Conservation (phyloP, 2,329 filamentous ascomycete genomes). For the Didymella glomerata region DNA sequence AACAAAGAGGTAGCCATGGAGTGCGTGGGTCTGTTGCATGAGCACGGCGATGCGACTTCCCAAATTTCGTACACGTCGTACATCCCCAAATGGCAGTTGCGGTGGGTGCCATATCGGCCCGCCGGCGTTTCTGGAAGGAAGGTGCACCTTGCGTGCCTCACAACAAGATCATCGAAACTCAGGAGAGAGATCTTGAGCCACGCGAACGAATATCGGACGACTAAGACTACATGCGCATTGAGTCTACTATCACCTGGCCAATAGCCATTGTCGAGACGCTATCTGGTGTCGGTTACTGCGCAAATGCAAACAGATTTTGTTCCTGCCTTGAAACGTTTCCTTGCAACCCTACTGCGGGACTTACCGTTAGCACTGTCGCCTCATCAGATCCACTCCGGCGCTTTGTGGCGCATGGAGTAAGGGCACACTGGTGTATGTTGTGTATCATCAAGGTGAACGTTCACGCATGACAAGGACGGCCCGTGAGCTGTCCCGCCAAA, state of each 20-base stretch:
- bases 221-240: too few species aligned
- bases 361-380: conserved; percentile 1
- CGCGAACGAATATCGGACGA: not conserved
- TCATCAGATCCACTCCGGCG: conserved; percentile 5
- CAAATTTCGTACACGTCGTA: conserved; percentile 18
- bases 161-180: not conserved
- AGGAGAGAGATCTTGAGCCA: not conserved
- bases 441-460: not conserved
- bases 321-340: conserved; percentile 4
- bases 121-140: not conserved
- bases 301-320: not conserved
- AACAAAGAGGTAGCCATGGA: not conserved
- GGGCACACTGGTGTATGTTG: not conserved
- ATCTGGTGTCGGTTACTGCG: not conserved
- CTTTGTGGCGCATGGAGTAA: not conserved
- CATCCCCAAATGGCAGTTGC: conserved; percentile 6
- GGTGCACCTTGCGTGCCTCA: not conserved
- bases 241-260: too few species aligned
- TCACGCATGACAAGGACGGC: too few species aligned
- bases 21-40: not conserved
- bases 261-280: not conserved
- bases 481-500: not conserved
- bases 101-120: conserved; percentile 4
- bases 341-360: conserved; percentile 9
- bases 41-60: not conserved